Evolutionary conservation across 352 stramenopile species (phyloP), one percentile per base, ranked within the genome.

Genomic region (Phytopythium cucurbitacearum): DNA sequence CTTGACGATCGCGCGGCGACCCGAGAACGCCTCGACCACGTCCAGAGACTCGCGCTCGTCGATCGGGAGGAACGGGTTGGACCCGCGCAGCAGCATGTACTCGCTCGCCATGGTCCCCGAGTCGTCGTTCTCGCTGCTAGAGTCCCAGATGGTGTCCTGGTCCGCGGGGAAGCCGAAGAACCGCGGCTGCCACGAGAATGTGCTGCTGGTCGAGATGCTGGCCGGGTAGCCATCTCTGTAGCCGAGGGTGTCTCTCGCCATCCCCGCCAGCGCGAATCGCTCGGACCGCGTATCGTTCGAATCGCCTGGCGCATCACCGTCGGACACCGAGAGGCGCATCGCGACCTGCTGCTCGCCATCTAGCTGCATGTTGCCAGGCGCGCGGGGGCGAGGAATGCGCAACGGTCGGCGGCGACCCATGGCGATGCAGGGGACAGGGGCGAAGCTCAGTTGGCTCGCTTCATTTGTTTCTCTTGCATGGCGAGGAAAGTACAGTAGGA

Each of bases 311-410:
- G 21, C 21, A 28, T 28, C 21, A 2, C 21, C 21, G 21, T 28
- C 21, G 21, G 21, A 28, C 21, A 28, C 21, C 21, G 21, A 46
- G 7, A 32, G 28, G 7, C 48, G 67, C 28, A 88, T 58, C 51
- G 61, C 50, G 33, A 62, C 71, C 62, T 82, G 70, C 68, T 85
- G 70, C 34, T 88, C 65, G 12, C 85, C 72, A 34, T 88, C 70
- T 32, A 86, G 64, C 11, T 85, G 48, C 21, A 85, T 40, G 56
- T 28, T 28, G 2, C 21, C 21, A 28, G 21, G 21, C 21, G 21
- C 21, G 21, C 21, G 21, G 21, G 21, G 21, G 21, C 21, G 21
- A 28, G 21, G 21, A 28, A 28, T 28, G 21, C 21, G 21, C 21
- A 28, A 28, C 21, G 21, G 21, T 28, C 21, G 21, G 21, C 21